Evolutionary conservation across 2,329 filamentous ascomycete species (phyloP), one percentile per base, ranked within the genome.

Genomic region (Verticillium longisporum): DNA sequence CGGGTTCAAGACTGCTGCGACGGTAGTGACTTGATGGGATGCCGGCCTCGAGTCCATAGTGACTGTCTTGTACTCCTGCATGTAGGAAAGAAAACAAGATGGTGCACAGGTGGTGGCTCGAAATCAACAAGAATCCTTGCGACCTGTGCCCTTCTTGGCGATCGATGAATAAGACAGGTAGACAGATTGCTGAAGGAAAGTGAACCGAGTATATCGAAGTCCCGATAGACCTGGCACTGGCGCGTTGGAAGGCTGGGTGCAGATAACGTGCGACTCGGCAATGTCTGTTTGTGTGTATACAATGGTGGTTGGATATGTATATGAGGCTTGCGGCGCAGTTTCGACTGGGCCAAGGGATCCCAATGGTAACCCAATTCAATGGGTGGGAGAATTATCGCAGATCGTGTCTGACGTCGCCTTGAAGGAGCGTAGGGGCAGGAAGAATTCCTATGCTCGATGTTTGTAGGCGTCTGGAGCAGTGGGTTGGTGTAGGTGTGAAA

Each of bases 1-100:
- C 32, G 76, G 72, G 66, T 83, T 83, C 38, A 83, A 71, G 6
- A 83, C 78, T n/a, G 77, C 78, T 14, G 80, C 79, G 63, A 83
- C 70, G 55, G 80, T 26, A 26, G 26, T 79, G 56, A 78, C 71
- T 70, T 81, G 81, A 65, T 79, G 78, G 53, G 76, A 74, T 56
- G 68, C 67, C 50, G 73, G 70, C 55, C 73, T 70, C 55, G 74
- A 71, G 58, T 78, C 77, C 76, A 79, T 79, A 60, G 64, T 62
- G 60, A 62, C 56, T 6, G 18, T 26, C 60, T 58, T 21, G 55
- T 18, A 45, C 61, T 62, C 62, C 62, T 62, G 56, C 21, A 10
- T 36, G 15, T 13, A 33, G 54, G 54, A 11, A 21, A 7, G 32
- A 31, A 18, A 18, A 55, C 13, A 55, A 14, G 56, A 14, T 62